Conservation (phyloP, 176 grass and related monocot species). For the Triticum aestivum region DNA sequence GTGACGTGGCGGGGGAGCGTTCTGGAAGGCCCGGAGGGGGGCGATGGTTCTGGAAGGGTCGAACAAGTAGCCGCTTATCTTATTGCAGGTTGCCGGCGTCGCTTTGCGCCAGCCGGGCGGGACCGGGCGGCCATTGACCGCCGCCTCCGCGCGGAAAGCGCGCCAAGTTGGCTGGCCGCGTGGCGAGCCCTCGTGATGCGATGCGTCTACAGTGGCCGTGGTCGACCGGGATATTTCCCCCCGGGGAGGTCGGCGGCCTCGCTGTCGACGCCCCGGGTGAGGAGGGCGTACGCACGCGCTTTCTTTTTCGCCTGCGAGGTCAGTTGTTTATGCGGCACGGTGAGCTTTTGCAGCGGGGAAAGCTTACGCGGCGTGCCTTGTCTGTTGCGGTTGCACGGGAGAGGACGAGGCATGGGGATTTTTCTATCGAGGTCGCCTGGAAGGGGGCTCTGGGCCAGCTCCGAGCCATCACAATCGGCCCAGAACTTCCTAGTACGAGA, state of each 20-base stretch:
- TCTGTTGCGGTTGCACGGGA: not conserved
- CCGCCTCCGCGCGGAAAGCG: not conserved
- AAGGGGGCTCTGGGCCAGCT: not conserved
- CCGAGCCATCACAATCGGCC: not conserved
- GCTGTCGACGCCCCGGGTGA: not conserved
- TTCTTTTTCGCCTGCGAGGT: too few relatives aligned
- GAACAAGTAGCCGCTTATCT: slow-evolving; percentile 14
- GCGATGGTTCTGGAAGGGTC: slow-evolving; percentile 47
- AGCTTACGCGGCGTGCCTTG: not conserved
- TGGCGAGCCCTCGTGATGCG: not conserved
- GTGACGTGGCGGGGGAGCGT: slow-evolving; percentile 38
- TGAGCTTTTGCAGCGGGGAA: not conserved
- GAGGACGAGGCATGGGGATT: not conserved
- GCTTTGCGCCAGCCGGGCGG: not conserved
- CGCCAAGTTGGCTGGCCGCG: slow-evolving; percentile 2
- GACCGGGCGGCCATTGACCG: not conserved
- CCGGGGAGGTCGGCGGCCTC: slow-evolving; percentile 6
- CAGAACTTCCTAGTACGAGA: not conserved
- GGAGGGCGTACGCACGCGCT: not conserved
- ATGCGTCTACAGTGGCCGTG: not conserved
- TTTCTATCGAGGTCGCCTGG: too few relatives aligned
- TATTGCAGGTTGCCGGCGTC: not conserved
- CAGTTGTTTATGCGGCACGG: not conserved
- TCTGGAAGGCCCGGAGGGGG: slow-evolving; percentile 31
- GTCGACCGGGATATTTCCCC: not conserved